Base-by-base conservation (phyloP, 2,329 filamentous ascomycete genomes). In the Penicillium freii region DNA sequence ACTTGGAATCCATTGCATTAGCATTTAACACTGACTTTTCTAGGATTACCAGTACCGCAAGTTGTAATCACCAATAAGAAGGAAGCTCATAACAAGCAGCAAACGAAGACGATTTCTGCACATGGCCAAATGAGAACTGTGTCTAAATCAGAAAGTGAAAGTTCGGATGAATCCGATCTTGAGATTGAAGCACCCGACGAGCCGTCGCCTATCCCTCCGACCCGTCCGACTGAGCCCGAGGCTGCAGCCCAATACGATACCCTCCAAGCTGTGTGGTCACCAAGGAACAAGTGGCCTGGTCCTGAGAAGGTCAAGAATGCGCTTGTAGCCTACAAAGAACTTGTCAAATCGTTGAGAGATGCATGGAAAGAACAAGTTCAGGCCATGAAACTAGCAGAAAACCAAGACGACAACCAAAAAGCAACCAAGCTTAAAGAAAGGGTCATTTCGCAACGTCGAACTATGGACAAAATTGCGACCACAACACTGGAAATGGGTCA, bases 261-360 rank as follows among this genome's bases (percentile, higher is more conserved):
- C 10, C 80, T 86, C 55, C 83, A 84, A 68, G 83, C 84, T 31
- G 79, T 86, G 11, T 87, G 85, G 84, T 80, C 78, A 48, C 80
- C 82, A 45, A 80, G 80, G 58, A 82, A 81, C 60, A 80, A 78
- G 59, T 71, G 75, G 33, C 74, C 80, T 21, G 73, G 76, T 54
- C 73, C 77, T 17, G 79, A 82, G 27, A 80, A 80, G 58, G 81
- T 87, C 56, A 81, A 83, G 62, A 75, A 73, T 60, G 81, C 81
- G 44, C 75, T 87, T 61, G 78, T 78, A 49, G 78, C 81, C 43
- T 83, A 84, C 66, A 85, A 84, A 76, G 83, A 86, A 48, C 75
- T 86, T 44, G 75, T 87, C 58, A 83, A 83, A 66, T 78, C 78
- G 7, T 80, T 87, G 55, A 80, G 84, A 57, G 84, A 87, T 68